Conservation (phyloP, 179 eudicot species). For the Silene noctiflora region DNA sequence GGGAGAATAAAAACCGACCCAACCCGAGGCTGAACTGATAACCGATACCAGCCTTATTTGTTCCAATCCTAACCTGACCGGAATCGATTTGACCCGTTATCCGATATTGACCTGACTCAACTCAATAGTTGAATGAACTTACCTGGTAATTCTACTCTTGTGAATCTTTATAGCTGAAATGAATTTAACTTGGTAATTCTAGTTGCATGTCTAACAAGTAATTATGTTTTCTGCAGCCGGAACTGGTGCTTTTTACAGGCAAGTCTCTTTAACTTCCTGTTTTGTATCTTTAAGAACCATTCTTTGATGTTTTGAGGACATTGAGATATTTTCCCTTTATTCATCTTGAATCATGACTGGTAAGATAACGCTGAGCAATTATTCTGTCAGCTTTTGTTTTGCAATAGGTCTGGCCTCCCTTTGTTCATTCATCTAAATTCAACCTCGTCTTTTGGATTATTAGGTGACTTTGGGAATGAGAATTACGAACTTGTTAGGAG, state of each 20-base stretch:
- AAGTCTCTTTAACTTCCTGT: constrained; percentile 27
- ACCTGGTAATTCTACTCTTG: no score
- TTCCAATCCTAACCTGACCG: no score
- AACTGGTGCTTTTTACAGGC: constrained; percentile 87
- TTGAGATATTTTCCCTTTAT: neutral
- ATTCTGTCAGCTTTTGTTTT: neutral
- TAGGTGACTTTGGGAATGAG: constrained; percentile 95
- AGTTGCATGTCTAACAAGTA: constrained; percentile 28
- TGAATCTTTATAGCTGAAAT: neutral
- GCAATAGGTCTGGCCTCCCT: constrained; percentile 4
- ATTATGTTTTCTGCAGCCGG: constrained; percentile 65
- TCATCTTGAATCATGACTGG: neutral
- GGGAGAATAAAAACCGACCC: no score
- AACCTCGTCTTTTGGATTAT: neutral
- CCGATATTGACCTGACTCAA: no score
- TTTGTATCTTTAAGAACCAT: constrained; percentile 8
- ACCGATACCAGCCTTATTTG: no score
- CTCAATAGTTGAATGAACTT: no score
- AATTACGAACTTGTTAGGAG: constrained; percentile 70
- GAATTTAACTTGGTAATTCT: neutral
- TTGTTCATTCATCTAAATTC: constrained; percentile 39
- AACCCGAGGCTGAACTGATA: no score
- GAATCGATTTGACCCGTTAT: no score
- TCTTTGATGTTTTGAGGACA: neutral
- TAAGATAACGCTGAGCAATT: neutral